Conservation (phyloP, 2,329 filamentous ascomycete species). For the Delphinella strobiligena region DNA sequence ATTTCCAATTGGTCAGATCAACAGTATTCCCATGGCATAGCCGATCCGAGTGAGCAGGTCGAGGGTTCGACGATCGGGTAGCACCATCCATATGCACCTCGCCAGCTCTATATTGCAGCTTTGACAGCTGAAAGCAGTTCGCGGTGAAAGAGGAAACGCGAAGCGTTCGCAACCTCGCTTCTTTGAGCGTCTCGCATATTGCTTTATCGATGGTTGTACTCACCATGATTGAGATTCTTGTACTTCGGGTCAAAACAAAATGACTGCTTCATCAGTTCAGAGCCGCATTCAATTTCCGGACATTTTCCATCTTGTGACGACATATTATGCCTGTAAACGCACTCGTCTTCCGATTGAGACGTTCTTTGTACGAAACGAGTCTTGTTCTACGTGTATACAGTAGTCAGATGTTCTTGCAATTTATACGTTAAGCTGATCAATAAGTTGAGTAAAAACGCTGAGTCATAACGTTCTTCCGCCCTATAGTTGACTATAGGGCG, state of each 20-base stretch:
- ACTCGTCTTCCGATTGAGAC: no score
- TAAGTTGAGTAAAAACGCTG: no score
- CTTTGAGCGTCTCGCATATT: not conserved
- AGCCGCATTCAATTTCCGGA: slow-evolving; percentile 19
- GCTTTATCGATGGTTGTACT: slow-evolving; percentile 10
- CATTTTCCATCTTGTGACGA: not conserved
- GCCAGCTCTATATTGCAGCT: not conserved
- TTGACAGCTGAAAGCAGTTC: slow-evolving; percentile 1
- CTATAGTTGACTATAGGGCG: no score
- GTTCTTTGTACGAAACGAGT: not conserved
- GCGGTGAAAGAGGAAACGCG: not conserved
- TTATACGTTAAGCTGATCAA: no score
- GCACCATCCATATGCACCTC: not conserved
- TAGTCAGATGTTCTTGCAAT: no score
- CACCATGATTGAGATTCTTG: slow-evolving; percentile 69
- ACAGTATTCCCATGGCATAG: no score
- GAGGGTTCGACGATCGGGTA: slow-evolving; percentile 9
- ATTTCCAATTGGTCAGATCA: not conserved
- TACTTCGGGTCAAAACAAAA: slow-evolving; percentile 60
- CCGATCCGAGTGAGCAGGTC: slow-evolving; percentile 1
- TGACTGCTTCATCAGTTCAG: slow-evolving; percentile 40
- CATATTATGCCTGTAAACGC: no score
- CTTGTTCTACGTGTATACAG: no score
- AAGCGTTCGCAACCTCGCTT: not conserved
- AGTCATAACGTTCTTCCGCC: no score